phyloP scores from a whole-genome alignment of 768 basidiomycete genomes.

The Myochromella boudieri region DNA sequence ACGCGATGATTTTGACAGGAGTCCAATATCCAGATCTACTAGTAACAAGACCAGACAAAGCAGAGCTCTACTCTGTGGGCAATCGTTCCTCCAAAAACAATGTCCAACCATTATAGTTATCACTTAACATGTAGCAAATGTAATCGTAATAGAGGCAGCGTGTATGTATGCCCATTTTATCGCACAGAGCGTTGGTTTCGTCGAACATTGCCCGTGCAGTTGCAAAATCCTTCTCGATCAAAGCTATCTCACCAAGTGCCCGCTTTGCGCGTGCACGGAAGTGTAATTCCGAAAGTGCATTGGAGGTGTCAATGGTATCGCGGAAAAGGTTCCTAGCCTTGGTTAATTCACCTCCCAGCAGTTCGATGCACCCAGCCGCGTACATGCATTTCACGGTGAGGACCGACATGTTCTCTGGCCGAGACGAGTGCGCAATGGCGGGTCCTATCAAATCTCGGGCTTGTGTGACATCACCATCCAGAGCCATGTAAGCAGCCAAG shows the following conservation, averaged over 20 bases:
- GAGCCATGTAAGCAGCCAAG: constrained; percentile 2
- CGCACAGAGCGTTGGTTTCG: not conserved
- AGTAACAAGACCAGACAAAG: no score
- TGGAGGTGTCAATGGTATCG: not conserved
- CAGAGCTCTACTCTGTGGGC: not conserved
- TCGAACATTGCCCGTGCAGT: constrained; percentile 1
- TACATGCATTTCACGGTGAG: not conserved
- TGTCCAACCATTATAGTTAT: constrained; percentile 7
- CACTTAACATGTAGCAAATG: not conserved
- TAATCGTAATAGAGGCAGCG: not conserved
- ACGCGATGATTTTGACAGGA: no score
- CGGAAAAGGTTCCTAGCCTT: not conserved
- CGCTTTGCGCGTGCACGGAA: not conserved
- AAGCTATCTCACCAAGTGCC: not conserved
- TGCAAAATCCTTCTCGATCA: not conserved
- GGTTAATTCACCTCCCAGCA: not conserved
- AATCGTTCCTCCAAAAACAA: not conserved
- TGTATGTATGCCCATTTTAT: not conserved
- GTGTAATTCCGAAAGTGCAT: not conserved
- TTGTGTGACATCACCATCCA: constrained; percentile 2
- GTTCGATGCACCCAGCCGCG: constrained; percentile 4
- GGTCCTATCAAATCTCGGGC: constrained; percentile 1
- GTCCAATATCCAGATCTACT: no score
- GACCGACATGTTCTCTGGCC: not conserved
- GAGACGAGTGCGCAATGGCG: not conserved